Conservation (phyloP, 2,329 filamentous ascomycete species). For the Epichloe sp. region DNA sequence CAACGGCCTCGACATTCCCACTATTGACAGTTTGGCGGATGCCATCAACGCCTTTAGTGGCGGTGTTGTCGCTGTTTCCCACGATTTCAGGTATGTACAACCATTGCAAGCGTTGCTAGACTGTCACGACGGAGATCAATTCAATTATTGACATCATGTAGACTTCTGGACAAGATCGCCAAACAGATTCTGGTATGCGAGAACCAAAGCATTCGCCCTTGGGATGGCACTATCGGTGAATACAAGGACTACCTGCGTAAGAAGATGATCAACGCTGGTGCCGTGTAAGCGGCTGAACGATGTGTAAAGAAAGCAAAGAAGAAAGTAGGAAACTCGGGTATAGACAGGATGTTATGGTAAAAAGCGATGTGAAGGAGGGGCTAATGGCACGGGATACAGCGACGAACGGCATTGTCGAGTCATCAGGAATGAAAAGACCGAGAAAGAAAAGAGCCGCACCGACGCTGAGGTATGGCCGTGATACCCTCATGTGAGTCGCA, state of each 20-base stretch:
- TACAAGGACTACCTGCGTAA: slow-evolving; percentile 99
- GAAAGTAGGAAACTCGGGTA: slow-evolving; percentile 5
- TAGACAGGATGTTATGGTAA: slow-evolving; percentile 9
- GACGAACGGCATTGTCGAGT: slow-evolving; percentile 9
- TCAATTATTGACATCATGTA: slow-evolving; percentile 23
- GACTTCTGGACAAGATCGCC: slow-evolving; percentile 96
- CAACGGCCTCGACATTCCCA: slow-evolving; percentile 98
- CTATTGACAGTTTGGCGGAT: slow-evolving; percentile 93
- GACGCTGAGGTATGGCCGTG: slow-evolving; percentile 17
- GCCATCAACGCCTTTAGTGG: slow-evolving; percentile 94
- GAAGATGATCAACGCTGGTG: slow-evolving; percentile 89
- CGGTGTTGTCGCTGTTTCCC: slow-evolving; percentile 93
- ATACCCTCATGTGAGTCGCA: slow-evolving; percentile 16
- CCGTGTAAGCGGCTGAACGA: slow-evolving; percentile 52
- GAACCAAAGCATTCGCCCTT: slow-evolving; percentile 83
- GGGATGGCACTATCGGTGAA: slow-evolving; percentile 78
- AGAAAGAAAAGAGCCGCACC: slow-evolving; percentile 10
- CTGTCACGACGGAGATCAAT: neutral
- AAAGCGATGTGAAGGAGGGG: slow-evolving; percentile 6
- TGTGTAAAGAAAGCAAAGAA: slow-evolving; percentile 1
- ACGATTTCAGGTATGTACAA: slow-evolving; percentile 83
- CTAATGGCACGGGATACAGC: slow-evolving; percentile 7
- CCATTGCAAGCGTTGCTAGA: neutral
- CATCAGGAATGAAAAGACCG: slow-evolving; percentile 7
- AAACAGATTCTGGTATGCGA: slow-evolving; percentile 99